phyloP scores from a whole-genome alignment of 2,329 filamentous ascomycete species.

The Akanthomyces lecanii region DNA sequence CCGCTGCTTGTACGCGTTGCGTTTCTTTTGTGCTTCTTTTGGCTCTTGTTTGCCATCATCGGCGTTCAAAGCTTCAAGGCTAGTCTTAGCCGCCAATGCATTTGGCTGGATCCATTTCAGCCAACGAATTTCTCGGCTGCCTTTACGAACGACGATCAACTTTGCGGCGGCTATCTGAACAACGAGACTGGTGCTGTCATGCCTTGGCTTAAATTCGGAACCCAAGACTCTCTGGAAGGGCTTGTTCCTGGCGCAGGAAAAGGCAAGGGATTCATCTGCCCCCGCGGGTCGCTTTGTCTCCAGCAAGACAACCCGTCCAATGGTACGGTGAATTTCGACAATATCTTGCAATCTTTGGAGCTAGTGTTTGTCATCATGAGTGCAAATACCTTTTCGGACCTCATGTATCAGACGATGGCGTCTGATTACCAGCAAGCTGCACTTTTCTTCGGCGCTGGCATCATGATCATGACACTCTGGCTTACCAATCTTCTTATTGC shows the following conservation, averaged over 20 bases:
- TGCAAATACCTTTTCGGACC: slow-evolving; percentile 90
- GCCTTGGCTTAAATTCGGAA: slow-evolving; percentile 60
- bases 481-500: slow-evolving; percentile 91
- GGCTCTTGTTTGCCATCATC: slow-evolving; percentile 94
- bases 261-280: slow-evolving; percentile 85
- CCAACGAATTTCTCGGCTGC: slow-evolving; percentile 50
- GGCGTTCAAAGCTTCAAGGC: slow-evolving; percentile 95
- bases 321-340: slow-evolving; percentile 88
- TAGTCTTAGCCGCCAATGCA: slow-evolving; percentile 70
- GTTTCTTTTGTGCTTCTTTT: slow-evolving; percentile 94
- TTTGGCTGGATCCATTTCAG: slow-evolving; percentile 66
- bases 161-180: slow-evolving; percentile 80
- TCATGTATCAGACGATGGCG: slow-evolving; percentile 90
- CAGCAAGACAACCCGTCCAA: slow-evolving; percentile 76
- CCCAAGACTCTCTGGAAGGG: slow-evolving; percentile 37
- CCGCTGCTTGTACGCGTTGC: slow-evolving; percentile 88
- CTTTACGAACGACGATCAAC: slow-evolving; percentile 64
- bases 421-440: slow-evolving; percentile 87
- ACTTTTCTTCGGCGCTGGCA: slow-evolving; percentile 68
- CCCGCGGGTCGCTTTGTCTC: slow-evolving; percentile 75
- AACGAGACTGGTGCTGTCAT: slow-evolving; percentile 50
- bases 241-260: slow-evolving; percentile 46
- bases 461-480: slow-evolving; percentile 94
- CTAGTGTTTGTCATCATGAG: slow-evolving; percentile 98
- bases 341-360: slow-evolving; percentile 86